Evolutionary conservation across 2,329 filamentous ascomycete species (phyloP).

Genomic region (Fusarium sacchari): DNA sequence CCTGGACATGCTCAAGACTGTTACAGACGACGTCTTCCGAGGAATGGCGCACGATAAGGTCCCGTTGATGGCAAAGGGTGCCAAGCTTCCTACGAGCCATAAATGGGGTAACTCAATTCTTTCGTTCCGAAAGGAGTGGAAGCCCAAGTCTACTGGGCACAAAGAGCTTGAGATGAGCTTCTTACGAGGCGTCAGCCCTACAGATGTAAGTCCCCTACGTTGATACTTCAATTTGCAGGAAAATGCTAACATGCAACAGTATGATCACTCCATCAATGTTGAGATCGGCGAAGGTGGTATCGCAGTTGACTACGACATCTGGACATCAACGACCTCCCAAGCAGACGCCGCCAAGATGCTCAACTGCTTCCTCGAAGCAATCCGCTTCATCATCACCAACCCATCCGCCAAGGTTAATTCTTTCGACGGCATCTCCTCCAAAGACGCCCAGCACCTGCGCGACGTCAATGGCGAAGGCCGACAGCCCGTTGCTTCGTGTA

Average conservation of each 20-base stretch:
- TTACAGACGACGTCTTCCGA: background rate
- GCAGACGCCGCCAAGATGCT: background rate
- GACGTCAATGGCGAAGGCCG: background rate
- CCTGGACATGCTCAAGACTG: background rate
- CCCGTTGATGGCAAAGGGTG: background rate
- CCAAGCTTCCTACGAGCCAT: background rate
- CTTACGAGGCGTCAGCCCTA: background rate
- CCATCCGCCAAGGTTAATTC: background rate
- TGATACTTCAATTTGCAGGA: rapidly evolving
- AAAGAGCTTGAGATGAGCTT: background rate
- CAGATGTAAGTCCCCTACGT: background rate
- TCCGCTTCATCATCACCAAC: background rate
- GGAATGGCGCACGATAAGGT: background rate
- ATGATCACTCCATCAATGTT: background rate
- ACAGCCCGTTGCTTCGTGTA: background rate
- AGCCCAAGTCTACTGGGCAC: background rate
- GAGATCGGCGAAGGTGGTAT: background rate
- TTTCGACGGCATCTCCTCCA: background rate
- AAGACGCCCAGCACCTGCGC: background rate
- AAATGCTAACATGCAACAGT: background rate
- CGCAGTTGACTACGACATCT: background rate
- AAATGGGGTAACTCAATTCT: constrained; percentile 1
- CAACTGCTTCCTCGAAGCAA: background rate
- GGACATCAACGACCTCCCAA: background rate
- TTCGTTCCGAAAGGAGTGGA: background rate